Conservation (phyloP, 805 yeast species). For the Kurtzmaniella fragi region DNA sequence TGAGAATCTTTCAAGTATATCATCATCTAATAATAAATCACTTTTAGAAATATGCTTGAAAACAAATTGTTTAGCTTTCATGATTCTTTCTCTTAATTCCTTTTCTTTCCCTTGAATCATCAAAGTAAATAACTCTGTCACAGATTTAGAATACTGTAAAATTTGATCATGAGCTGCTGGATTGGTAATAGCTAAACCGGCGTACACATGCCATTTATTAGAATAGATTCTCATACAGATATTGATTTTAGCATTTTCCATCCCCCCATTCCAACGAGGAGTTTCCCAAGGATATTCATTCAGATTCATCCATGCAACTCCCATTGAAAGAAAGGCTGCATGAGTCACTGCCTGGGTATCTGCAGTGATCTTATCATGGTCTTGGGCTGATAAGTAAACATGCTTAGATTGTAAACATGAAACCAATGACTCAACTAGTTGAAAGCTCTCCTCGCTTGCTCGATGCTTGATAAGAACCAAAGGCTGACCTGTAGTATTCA, state of each 20-base stretch:
- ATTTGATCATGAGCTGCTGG: constrained; percentile 93
- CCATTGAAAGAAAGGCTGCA: constrained; percentile 96
- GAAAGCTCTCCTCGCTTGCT: constrained; percentile 49
- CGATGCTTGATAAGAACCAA: constrained; percentile 79
- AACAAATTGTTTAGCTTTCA: constrained; percentile 66
- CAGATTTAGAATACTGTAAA: constrained; percentile 80
- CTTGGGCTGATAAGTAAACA: constrained; percentile 74
- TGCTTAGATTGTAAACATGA: constrained; percentile 72
- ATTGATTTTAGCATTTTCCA: constrained; percentile 93
- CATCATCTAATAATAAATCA: constrained; percentile 70
- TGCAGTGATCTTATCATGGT: constrained; percentile 93
- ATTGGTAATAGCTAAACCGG: constrained; percentile 93
- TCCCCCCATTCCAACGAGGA: constrained; percentile 84
- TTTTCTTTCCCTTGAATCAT: constrained; percentile 67
- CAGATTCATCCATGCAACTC: constrained; percentile 84
- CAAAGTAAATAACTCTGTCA: constrained; percentile 75
- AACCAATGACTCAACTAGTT: constrained; percentile 59
- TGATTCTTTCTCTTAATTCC: constrained; percentile 54
- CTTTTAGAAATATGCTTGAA: constrained; percentile 64
- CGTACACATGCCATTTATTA: constrained; percentile 97
- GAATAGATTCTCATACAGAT: constrained; percentile 86
- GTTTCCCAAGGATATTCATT: constrained; percentile 90
- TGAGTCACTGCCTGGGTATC: constrained; percentile 99
- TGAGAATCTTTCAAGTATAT: constrained; percentile 72
- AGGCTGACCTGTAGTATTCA: constrained; percentile 88